These are phyloP conservation scores for Plantago major DNA, from an alignment of 257 asterid species.

Conservation along the genomic window DNA sequence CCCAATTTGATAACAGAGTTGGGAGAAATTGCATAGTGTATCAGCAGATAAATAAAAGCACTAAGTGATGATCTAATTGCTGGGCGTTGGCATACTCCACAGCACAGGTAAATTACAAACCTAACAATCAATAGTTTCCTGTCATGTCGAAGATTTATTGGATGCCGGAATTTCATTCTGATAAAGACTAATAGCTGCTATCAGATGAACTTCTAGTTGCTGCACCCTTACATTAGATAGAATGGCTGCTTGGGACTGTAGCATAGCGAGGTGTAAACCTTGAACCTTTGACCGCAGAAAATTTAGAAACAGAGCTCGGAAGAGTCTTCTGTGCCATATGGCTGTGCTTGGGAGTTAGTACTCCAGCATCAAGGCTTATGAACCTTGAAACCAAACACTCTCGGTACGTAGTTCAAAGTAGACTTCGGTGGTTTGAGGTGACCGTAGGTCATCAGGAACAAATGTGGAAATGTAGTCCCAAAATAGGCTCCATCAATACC, in stretches of 20 bases:
- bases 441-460: conserved; percentile 45
- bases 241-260: conserved; percentile 2
- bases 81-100: not conserved
- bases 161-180: not conserved
- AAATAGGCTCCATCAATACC: conserved; percentile 54
- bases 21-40: no score
- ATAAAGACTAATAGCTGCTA: not conserved
- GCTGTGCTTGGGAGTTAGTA: not conserved
- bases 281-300: no score
- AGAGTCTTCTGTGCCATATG: no score
- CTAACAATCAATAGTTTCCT: not conserved
- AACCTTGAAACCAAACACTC: conserved; percentile 45
- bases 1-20: no score
- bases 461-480: conserved; percentile 53
- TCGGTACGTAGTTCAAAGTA: conserved; percentile 40
- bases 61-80: conserved; percentile 2
- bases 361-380: conserved; percentile 31
- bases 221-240: not conserved
- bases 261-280: no score
- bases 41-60: not conserved
- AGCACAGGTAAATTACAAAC: not conserved
- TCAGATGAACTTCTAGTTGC: not conserved
- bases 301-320: no score
- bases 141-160: not conserved
- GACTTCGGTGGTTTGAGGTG: conserved; percentile 43